Evolutionary conservation across 768 basidiomycete genomes (phyloP).

Genomic region (Candolleomyces eurysporus): DNA sequence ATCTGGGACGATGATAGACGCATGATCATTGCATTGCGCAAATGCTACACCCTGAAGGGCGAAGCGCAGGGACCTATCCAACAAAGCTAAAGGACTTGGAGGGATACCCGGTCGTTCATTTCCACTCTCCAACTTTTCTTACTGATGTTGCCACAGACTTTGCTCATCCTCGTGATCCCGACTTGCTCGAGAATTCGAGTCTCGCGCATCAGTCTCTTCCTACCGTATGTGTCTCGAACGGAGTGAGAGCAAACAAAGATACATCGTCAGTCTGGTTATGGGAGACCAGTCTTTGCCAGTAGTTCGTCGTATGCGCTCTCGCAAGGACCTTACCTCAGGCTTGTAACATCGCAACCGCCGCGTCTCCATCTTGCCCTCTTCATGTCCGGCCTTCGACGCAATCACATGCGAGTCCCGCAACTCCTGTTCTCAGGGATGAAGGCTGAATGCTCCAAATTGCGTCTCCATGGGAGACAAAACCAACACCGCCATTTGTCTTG

Average conservation of each 20-base stretch:
- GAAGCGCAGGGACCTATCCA: conserved; percentile 65
- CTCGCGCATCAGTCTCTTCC: conserved; percentile 71
- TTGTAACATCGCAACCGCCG: conserved; percentile 44
- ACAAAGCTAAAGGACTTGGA: conserved; percentile 66
- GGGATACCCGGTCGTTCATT: conserved; percentile 69
- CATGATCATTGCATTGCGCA: conserved; percentile 62
- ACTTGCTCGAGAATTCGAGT: conserved; percentile 66
- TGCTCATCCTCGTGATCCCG: conserved; percentile 60
- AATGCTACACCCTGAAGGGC: conserved; percentile 65
- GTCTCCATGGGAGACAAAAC: conserved; percentile 39
- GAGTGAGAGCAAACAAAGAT: no score
- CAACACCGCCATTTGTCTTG: conserved; percentile 37
- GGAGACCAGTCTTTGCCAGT: no score
- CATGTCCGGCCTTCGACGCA: background rate
- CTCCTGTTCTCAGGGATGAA: conserved; percentile 42
- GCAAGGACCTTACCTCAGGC: conserved; percentile 67
- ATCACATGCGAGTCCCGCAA: conserved; percentile 3
- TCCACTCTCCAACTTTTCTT: conserved; percentile 52
- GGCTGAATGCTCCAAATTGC: conserved; percentile 34
- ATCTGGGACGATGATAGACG: conserved; percentile 69
- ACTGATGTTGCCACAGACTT: conserved; percentile 48
- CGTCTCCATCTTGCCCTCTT: conserved; percentile 24
- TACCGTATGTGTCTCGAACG: no score
- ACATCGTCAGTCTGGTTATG: no score
- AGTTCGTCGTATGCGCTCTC: conserved; percentile 62